Conservation (phyloP, 2,329 filamentous ascomycete species). For the Claviceps digitariae region DNA sequence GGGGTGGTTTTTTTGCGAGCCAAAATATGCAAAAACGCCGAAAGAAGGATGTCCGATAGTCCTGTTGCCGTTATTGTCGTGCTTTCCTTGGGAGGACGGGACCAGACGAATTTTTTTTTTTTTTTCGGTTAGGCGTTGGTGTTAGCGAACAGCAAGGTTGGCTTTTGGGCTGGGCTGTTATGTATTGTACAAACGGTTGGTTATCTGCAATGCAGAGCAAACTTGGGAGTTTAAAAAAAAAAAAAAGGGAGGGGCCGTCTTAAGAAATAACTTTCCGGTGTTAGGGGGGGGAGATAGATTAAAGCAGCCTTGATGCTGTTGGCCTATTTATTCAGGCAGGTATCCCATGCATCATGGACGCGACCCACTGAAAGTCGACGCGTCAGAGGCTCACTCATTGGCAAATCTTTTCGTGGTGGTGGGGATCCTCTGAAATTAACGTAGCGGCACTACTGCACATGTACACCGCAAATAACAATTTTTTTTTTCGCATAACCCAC, state of each 20-base stretch:
- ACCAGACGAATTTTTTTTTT: background rate
- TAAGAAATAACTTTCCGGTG: background rate
- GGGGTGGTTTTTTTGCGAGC: no score
- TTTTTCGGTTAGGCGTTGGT: background rate
- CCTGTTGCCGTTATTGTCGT: no score
- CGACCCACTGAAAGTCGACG: background rate
- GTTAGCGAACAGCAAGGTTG: background rate
- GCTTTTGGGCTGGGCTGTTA: background rate
- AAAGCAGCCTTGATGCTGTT: background rate
- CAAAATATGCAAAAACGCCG: background rate
- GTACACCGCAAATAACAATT: background rate
- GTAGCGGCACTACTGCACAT: background rate
- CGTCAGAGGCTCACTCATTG: background rate
- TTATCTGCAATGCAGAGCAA: background rate
- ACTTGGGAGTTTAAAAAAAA: background rate
- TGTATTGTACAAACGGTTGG: background rate
- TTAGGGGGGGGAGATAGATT: background rate
- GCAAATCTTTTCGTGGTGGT: background rate
- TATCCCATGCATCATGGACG: background rate
- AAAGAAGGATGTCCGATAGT: background rate
- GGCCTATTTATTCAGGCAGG: conserved; percentile 1
- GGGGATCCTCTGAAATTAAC: background rate
- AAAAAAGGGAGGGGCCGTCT: background rate
- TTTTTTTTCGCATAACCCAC: background rate
- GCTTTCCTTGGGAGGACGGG: no score